Evolutionary conservation across 2,329 filamentous ascomycete genomes (phyloP), one percentile per base, ranked within the genome.

Genomic region (Mollisiaceae sp.): DNA sequence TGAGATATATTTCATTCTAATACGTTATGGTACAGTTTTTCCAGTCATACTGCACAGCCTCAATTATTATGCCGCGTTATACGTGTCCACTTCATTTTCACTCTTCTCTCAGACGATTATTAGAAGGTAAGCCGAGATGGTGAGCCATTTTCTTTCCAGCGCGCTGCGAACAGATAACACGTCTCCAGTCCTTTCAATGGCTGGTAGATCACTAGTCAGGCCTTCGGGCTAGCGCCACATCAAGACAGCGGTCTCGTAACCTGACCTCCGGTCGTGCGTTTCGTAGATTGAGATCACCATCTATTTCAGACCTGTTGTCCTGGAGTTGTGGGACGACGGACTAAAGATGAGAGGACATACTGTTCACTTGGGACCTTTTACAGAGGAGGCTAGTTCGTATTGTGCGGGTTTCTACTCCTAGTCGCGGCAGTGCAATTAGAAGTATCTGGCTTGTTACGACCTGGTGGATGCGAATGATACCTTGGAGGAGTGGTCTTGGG

Each of bases 271-370:
- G 66, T 65, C 65, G 67, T 72, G 75, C 52, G 73, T 70, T 70
- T 68, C 63, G 62, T 3, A 57, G 61, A 64, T 60, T 43, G 57
- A 66, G 59, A 65, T 66, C 70, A 73, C 69, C 68, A 65, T 82
- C 82, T 78, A 73, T 83, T 79, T 84, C 83, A 84, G 83, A 85
- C 79, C 83, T 84, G 81, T 79, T 76, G 73, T 78, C 74, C 78
- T 77, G 67, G 75, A 84, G 82, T 76, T 77, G 77, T 82, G 78
- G 81, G 79, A 78, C 77, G 78, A 78, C 79, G 81, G 83, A 85
- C 83, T 86, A 85, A 83, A 81, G 82, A 82, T 80, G 80, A 72
- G 82, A 82, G 79, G 78, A 85, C 82, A 85, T 77, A 43, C 5
- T n/a, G 18, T 43, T 41, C 9, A 32, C 24, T 27, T 24, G 4